Conservation (phyloP, 1,139 yeast species). For the Protomyces gravidus region DNA sequence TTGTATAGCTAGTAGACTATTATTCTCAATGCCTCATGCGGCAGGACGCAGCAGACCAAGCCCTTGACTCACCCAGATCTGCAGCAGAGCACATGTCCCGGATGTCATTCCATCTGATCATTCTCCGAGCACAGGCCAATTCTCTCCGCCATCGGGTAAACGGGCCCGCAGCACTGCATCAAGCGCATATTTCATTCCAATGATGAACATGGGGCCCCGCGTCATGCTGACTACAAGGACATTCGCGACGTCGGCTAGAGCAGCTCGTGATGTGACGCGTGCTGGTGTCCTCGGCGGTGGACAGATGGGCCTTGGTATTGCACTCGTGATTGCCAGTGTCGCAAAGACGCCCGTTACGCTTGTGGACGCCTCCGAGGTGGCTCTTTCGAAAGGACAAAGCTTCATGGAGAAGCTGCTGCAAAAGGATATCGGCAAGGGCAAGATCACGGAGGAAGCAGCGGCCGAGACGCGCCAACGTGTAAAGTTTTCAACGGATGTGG, state of each 20-base stretch:
- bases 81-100: too few species aligned
- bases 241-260: neutral
- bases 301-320: constrained; percentile 45
- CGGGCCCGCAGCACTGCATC: too few species aligned
- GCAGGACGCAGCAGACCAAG: too few species aligned
- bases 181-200: too few species aligned
- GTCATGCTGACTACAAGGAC: too few species aligned
- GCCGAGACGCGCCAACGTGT: constrained; percentile 39
- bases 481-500: constrained; percentile 37
- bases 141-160: too few species aligned
- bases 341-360: constrained; percentile 43
- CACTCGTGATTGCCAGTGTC: constrained; percentile 45
- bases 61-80: too few species aligned
- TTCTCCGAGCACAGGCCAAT: too few species aligned
- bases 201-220: too few species aligned
- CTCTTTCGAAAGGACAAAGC: constrained; percentile 40
- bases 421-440: constrained; percentile 43
- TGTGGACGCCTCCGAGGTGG: constrained; percentile 41
- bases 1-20: too few species aligned
- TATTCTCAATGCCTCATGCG: too few species aligned
- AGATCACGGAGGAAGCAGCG: constrained; percentile 41
- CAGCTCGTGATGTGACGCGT: constrained; percentile 11
- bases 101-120: too few species aligned
- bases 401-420: constrained; percentile 43
- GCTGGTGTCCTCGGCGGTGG: constrained; percentile 27